Percentiles rank a stretch among this genome's conserved stretches.
Evolutionary conservation across 208 protist species (phyloP).

Genomic region (Crithidia fasciculata): DNA sequence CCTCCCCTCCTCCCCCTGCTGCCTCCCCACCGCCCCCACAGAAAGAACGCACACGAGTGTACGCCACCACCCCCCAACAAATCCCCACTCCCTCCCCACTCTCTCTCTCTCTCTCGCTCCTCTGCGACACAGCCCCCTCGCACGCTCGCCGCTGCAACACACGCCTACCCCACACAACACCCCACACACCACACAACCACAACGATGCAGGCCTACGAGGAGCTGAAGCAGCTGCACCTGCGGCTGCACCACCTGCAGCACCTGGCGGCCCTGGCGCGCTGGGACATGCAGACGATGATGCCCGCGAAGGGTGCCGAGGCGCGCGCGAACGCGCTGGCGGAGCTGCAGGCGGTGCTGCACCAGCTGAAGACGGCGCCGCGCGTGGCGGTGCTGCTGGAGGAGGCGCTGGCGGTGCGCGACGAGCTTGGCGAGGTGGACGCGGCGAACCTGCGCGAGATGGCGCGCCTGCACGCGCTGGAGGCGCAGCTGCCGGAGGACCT

Average conservation of each 20-base stretch:
- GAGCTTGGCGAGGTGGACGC: constrained; percentile 38
- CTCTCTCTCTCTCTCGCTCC: neutral
- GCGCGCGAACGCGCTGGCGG: constrained; percentile 42
- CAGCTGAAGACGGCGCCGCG: constrained; percentile 32
- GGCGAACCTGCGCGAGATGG: constrained; percentile 68
- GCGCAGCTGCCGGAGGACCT: constrained; percentile 44
- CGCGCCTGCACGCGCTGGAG: constrained; percentile 22
- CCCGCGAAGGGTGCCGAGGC: constrained; percentile 47
- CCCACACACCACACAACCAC: neutral
- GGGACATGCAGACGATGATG: constrained; percentile 70
- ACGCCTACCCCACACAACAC: neutral
- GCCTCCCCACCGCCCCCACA: too few relatives aligned
- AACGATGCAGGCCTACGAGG: constrained; percentile 43
- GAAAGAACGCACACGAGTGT: too few relatives aligned
- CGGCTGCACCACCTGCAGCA: constrained; percentile 51
- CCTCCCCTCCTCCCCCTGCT: too few relatives aligned
- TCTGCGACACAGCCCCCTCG: neutral
- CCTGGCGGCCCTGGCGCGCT: constrained; percentile 40
- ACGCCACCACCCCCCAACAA: too few relatives aligned
- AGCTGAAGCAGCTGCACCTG: constrained; percentile 45
- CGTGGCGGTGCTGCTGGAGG: neutral
- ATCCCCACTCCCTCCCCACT: neutral
- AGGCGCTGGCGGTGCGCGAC: neutral
- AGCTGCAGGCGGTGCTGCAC: constrained; percentile 15
- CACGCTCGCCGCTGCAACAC: neutral